These are phyloP conservation scores for Nannizziopsis barbatae DNA, from an alignment of 2,329 filamentous ascomycete genomes.

Conservation along the genomic window DNA sequence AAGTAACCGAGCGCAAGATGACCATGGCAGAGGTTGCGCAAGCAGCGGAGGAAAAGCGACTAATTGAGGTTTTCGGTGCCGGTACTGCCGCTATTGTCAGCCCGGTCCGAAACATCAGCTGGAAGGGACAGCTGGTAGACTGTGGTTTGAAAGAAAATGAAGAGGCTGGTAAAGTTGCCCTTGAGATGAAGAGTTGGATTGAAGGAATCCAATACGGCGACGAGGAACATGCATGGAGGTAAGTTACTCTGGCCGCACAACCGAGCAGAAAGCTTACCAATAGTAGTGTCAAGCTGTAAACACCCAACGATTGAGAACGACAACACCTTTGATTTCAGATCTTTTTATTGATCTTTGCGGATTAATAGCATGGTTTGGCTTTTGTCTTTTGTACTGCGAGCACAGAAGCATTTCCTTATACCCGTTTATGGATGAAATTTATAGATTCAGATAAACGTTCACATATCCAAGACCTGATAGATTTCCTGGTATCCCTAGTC, in stretches of 20 bases:
- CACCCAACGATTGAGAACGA: neutral
- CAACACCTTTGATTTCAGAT: neutral
- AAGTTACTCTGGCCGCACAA: constrained; percentile 24
- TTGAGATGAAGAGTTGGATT: constrained; percentile 92
- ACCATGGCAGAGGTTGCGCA: constrained; percentile 78
- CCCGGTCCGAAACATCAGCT: constrained; percentile 79
- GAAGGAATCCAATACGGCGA: constrained; percentile 92
- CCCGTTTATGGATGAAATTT: neutral
- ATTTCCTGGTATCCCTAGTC: too few relatives aligned
- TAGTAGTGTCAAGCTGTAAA: constrained; percentile 12
- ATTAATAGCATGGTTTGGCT: neutral
- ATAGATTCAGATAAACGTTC: constrained; percentile 1
- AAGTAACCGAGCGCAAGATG: constrained; percentile 76
- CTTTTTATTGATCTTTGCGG: neutral
- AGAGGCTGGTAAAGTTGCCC: constrained; percentile 78
- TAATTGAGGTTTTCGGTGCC: constrained; percentile 87
- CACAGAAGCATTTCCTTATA: neutral
- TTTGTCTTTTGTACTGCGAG: neutral
- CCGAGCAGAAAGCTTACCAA: neutral
- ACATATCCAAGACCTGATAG: neutral
- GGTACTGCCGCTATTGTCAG: constrained; percentile 92
- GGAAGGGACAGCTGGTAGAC: constrained; percentile 68
- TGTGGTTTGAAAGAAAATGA: constrained; percentile 71
- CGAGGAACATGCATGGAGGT: constrained; percentile 84
- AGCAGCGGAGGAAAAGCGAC: constrained; percentile 68